A percentile compares a stretch with the other conserved stretches of the same genome.
phyloP scores from a whole-genome alignment of 768 basidiomycete species.

The Gloeopeniophorella convolvens region DNA sequence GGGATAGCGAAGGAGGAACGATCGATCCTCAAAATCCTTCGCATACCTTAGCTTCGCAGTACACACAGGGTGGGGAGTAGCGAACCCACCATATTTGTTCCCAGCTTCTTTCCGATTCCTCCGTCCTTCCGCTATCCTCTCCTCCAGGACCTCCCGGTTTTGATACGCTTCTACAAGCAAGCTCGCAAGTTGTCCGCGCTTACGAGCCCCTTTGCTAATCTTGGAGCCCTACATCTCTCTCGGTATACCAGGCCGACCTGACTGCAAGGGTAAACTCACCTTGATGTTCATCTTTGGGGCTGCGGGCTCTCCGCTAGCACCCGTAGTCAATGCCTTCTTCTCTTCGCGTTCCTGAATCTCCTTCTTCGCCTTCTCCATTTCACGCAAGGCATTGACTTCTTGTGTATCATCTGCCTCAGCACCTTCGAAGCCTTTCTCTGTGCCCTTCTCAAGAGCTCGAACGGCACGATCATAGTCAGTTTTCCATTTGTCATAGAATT shows the following conservation, averaged over 20 bases:
- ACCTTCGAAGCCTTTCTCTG: conserved; percentile 63
- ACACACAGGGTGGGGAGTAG: neutral
- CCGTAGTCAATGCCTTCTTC: conserved; percentile 65
- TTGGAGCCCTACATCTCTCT: conserved; percentile 52
- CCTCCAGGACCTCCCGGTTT: conserved; percentile 78
- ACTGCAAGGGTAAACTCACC: conserved; percentile 36
- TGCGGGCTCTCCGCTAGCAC: conserved; percentile 43
- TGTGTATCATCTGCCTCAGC: conserved; percentile 50
- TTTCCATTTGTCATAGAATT: conserved; percentile 68
- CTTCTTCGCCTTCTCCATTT: conserved; percentile 71
- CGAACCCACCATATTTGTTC: conserved; percentile 75
- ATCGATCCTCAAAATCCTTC: conserved; percentile 12
- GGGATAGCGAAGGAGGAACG: no score
- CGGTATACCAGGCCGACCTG: neutral
- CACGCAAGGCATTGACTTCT: conserved; percentile 56
- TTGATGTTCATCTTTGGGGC: conserved; percentile 81
- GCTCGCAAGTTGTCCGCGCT: conserved; percentile 74
- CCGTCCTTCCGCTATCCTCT: conserved; percentile 75
- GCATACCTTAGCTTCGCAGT: neutral
- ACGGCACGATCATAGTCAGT: conserved; percentile 64
- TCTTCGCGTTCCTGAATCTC: conserved; percentile 74
- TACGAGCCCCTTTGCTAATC: conserved; percentile 58
- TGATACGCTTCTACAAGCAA: conserved; percentile 76
- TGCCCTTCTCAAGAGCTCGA: conserved; percentile 64
- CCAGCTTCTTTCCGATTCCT: conserved; percentile 85